These are phyloP conservation scores for Akanthomyces uredinophilus DNA, from an alignment of 2,329 filamentous ascomycete genomes.

Conservation along the genomic window DNA sequence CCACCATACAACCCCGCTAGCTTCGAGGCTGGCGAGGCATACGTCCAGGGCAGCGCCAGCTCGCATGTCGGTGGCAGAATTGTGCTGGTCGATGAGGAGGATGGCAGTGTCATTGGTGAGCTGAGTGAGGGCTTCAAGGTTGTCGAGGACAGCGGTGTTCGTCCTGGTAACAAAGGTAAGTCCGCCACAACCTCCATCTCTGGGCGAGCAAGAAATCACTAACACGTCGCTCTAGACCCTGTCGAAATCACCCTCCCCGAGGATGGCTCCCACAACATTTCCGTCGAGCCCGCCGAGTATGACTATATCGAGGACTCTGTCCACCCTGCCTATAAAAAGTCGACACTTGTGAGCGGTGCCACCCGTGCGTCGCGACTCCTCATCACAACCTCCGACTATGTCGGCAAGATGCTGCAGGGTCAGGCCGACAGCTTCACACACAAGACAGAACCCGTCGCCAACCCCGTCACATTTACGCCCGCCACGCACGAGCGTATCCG, in stretches of 20 bases:
- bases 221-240: constrained; percentile 47
- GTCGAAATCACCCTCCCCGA: constrained; percentile 72
- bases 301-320: constrained; percentile 72
- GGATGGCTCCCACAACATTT: constrained; percentile 59
- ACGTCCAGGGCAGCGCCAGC: constrained; percentile 59
- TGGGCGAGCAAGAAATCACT: background rate
- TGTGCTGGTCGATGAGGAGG: constrained; percentile 90
- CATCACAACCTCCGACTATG: constrained; percentile 75
- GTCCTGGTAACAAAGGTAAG: constrained; percentile 84
- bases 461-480: constrained; percentile 83
- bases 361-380: constrained; percentile 85
- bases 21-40: constrained; percentile 75
- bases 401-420: constrained; percentile 70
- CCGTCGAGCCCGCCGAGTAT: constrained; percentile 60
- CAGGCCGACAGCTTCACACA: constrained; percentile 77
- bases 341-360: constrained; percentile 79
- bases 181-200: background rate
- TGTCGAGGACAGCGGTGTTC: constrained; percentile 68
- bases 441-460: constrained; percentile 69
- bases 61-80: constrained; percentile 62
- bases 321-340: constrained; percentile 89
- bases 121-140: constrained; percentile 76
- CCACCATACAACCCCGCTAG: constrained; percentile 75
- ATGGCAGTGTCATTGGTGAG: constrained; percentile 92
- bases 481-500: constrained; percentile 80